Conservation (phyloP, 2,329 filamentous ascomycete genomes). For the Ceratocystis smalleyi region DNA sequence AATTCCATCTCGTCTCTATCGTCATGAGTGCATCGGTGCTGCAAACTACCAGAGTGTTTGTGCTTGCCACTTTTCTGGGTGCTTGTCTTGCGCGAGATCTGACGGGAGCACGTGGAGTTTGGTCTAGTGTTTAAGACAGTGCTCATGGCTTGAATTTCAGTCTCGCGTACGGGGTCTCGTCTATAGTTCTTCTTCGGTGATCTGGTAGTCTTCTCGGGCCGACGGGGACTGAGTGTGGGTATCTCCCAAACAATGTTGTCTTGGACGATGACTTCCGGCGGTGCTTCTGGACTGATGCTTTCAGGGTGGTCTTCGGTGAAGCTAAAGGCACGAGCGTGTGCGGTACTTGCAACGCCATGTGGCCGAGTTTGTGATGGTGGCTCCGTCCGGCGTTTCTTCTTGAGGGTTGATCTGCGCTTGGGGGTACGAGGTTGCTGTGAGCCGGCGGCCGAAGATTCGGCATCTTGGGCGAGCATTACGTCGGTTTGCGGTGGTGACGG, state of each 20-base stretch:
- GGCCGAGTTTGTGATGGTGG: conserved; percentile 29
- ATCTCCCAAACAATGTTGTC: conserved; percentile 13
- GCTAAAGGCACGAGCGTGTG: conserved; percentile 36
- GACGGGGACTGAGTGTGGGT: conserved; percentile 14
- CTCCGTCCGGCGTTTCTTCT: conserved; percentile 32
- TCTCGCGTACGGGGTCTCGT: conserved; percentile 57
- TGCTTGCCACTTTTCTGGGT: conserved; percentile 47
- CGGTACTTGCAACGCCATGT: not conserved
- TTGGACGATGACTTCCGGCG: conserved; percentile 14
- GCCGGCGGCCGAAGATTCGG: not conserved
- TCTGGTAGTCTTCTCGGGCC: conserved; percentile 11
- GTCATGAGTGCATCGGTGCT: conserved; percentile 33
- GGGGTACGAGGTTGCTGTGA: conserved; percentile 19
- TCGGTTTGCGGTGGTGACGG: conserved; percentile 23
- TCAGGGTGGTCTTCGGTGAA: conserved; percentile 47
- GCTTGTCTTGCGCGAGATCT: conserved; percentile 35
- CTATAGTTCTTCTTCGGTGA: conserved; percentile 5
- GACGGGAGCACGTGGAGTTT: conserved; percentile 45
- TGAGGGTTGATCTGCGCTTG: conserved; percentile 20
- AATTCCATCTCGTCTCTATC: conserved; percentile 40
- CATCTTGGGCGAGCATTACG: conserved; percentile 17
- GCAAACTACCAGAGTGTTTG: conserved; percentile 34
- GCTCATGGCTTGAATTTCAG: conserved; percentile 76
- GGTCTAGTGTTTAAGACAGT: conserved; percentile 38
- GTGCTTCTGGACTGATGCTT: conserved; percentile 30